Evolutionary conservation across 345 rosid species (phyloP), one percentile per base, ranked within the genome.

Genomic region (Reutealis trisperma): DNA sequence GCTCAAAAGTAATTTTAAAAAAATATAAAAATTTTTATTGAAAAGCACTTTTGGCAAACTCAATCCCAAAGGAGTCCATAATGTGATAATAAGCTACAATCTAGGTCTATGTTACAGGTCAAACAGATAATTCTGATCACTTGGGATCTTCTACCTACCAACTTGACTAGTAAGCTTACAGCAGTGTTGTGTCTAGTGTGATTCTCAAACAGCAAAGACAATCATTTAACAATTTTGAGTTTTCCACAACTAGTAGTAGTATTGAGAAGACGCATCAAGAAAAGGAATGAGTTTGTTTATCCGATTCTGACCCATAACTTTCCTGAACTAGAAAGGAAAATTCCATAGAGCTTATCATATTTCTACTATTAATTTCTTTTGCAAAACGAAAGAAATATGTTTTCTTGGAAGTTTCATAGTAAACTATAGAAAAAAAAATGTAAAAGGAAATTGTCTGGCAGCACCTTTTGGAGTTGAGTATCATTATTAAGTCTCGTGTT

Each of bases 401-500:
- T 64, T 14, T 34, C n/a, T 64, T 64, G n/a, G 7, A 64, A 64
- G 12, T 16, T 49, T 7, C 12, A 51, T 7, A 5, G 14, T 15
- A 49, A 15, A 13, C 2, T 52, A 52, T 15, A 1, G n/a, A n/a
- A n/a, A n/a, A 57, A 67, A 4, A 59, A 61, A 37, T 19, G 25
- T 37, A 11, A 37, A 6, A 18, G 9, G 16, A 9, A 42, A 74
- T 73, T 68, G 83, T 44, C 54, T 10, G 71, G 25, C n/a, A 61
- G 63, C 67, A 93, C 99, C 99, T 91, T 85, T 80, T 96, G 80
- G 98, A 96, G 92, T 96, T 96, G 72, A 92, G 93, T 78, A 96
- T 88, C 98, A 93, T 89, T 83, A 96, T 91, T 78, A 89, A 79
- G 83, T 96, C 98, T 65, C 94, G 84, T 16, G 92, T 88, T 88